Percentiles rank a stretch among this genome's conserved stretches.
These are phyloP conservation scores for Neospermospora avenae DNA, from an alignment of 2,329 filamentous ascomycete genomes.

Conservation along the genomic window DNA sequence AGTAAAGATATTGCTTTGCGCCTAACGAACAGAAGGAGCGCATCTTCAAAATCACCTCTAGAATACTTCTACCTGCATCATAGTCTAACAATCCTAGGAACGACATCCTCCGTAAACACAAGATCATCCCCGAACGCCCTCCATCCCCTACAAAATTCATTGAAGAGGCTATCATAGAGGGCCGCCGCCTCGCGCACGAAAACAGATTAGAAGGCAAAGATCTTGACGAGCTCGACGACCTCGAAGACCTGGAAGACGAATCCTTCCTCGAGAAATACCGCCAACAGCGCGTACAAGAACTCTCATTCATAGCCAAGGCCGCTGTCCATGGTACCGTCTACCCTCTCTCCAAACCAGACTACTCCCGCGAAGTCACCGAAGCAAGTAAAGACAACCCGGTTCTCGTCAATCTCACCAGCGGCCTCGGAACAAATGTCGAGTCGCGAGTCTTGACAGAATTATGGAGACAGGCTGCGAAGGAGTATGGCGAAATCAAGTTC, in stretches of 20 bases:
- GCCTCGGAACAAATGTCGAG: slow-evolving; percentile 76
- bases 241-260: slow-evolving; percentile 96
- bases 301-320: slow-evolving; percentile 70
- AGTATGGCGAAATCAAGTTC: slow-evolving; percentile 95
- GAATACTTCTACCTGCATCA: neutral
- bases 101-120: slow-evolving; percentile 95
- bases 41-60: neutral
- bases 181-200: slow-evolving; percentile 78
- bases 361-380: slow-evolving; percentile 86
- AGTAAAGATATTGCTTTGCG: too few species aligned
- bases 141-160: slow-evolving; percentile 94
- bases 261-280: slow-evolving; percentile 85
- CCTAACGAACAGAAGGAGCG: too few species aligned
- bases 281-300: slow-evolving; percentile 80
- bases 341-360: slow-evolving; percentile 91
- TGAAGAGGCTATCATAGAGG: slow-evolving; percentile 87
- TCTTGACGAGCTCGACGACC: slow-evolving; percentile 84
- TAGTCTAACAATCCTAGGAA: slow-evolving; percentile 61
- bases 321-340: slow-evolving; percentile 88
- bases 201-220: slow-evolving; percentile 93
- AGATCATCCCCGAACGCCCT: slow-evolving; percentile 95
- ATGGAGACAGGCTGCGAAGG: slow-evolving; percentile 78
- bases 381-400: slow-evolving; percentile 68
- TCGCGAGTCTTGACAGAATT: slow-evolving; percentile 79
- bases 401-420: slow-evolving; percentile 78